phyloP scores from a whole-genome alignment of 163 green algal genomes.

The Chloromonas sp. region DNA sequence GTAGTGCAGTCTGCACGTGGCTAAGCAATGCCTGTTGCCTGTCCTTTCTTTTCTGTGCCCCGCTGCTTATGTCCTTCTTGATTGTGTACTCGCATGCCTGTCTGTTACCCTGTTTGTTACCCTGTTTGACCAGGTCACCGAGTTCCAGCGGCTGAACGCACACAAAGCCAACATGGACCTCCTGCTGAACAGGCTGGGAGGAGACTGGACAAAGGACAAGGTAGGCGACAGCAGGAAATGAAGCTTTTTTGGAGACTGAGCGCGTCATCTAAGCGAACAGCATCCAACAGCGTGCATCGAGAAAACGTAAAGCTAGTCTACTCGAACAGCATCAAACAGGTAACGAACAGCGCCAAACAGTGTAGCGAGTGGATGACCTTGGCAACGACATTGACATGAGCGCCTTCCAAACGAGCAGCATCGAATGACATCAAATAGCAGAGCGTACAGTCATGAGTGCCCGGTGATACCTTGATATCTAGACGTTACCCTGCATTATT shows the following conservation, averaged over 20 bases:
- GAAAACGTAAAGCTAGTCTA: neutral
- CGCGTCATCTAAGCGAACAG: neutral
- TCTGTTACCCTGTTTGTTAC: neutral
- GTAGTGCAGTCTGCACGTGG: neutral
- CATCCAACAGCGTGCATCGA: neutral
- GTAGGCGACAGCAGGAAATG: neutral
- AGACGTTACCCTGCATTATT: neutral
- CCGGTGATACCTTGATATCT: neutral
- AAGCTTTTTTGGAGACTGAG: neutral
- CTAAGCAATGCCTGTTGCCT: neutral
- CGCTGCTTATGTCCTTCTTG: too few species aligned
- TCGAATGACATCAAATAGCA: too few species aligned
- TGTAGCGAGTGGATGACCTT: neutral
- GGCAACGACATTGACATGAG: neutral
- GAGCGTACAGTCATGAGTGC: too few species aligned
- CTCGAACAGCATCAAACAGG: too few species aligned
- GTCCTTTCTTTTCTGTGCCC: too few species aligned
- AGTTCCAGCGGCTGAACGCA: slow-evolving; percentile 52
- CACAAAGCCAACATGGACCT: slow-evolving; percentile 17
- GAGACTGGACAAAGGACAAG: slow-evolving; percentile 1
- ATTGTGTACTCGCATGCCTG: neutral
- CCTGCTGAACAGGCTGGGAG: neutral
- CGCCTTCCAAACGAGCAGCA: too few species aligned
- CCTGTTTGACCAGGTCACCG: slow-evolving; percentile 12
- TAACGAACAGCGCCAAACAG: too few species aligned